These are phyloP conservation scores for Mortierella claussenii DNA, from an alignment of 192 early-diverging fungal species.

Conservation along the genomic window DNA sequence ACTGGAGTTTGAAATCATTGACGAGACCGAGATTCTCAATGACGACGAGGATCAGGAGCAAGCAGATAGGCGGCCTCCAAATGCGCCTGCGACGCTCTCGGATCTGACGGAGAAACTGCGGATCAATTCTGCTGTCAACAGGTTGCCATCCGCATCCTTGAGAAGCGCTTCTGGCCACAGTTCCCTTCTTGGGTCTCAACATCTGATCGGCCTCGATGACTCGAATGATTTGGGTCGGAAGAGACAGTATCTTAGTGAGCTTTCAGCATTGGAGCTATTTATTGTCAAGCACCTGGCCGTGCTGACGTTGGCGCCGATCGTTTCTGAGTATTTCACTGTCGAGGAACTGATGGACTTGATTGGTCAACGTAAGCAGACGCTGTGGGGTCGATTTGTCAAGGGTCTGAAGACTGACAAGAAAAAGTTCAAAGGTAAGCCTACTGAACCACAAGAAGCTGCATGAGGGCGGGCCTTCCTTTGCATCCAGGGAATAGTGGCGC, in stretches of 20 bases:
- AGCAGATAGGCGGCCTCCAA: not conserved
- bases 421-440: constrained; percentile 54
- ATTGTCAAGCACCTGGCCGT: constrained; percentile 88
- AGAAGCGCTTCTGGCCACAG: not conserved
- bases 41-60: constrained; percentile 13
- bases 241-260: constrained; percentile 69
- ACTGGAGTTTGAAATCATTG: constrained; percentile 39
- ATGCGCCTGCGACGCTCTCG: constrained; percentile 25
- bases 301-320: constrained; percentile 72
- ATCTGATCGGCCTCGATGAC: not conserved
- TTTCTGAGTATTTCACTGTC: constrained; percentile 74
- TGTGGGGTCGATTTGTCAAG: constrained; percentile 81
- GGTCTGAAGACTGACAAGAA: constrained; percentile 68
- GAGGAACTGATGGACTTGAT: constrained; percentile 84
- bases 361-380: constrained; percentile 75
- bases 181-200: constrained; percentile 15
- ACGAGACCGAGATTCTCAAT: constrained; percentile 20
- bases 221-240: constrained; percentile 14
- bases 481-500: no score
- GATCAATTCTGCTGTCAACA: constrained; percentile 34
- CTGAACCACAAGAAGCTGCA: no score
- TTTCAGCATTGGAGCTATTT: constrained; percentile 83
- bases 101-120: constrained; percentile 38
- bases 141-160: constrained; percentile 35
- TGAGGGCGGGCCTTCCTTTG: no score